phyloP scores from a whole-genome alignment of 768 basidiomycete species.

The Suillus ampliporus region DNA sequence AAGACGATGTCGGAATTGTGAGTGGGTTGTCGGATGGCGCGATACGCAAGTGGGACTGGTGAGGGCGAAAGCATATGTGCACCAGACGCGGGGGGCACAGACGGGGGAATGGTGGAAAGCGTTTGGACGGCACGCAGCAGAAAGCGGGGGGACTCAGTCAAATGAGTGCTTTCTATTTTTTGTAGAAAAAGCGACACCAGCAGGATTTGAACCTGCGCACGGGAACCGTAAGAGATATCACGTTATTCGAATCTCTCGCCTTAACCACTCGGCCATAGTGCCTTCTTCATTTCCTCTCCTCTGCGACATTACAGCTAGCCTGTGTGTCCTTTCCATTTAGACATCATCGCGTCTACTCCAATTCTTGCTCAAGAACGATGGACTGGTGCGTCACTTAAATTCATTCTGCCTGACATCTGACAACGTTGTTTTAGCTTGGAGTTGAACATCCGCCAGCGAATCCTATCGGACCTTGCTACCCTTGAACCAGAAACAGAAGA shows the following conservation, averaged over 20 bases:
- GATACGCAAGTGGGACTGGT: too few species aligned
- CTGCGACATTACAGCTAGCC: not conserved
- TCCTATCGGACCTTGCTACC: conserved; percentile 74
- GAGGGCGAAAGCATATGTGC: too few species aligned
- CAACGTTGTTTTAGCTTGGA: conserved; percentile 58
- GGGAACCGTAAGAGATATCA: conserved; percentile 45
- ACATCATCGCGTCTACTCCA: too few species aligned
- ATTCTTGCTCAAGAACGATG: conserved; percentile 39
- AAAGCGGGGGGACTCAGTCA: too few species aligned
- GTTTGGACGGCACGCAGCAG: too few species aligned
- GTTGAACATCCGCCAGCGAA: conserved; percentile 76
- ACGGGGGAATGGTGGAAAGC: too few species aligned
- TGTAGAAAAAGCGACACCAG: conserved; percentile 45
- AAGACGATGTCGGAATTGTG: too few species aligned
- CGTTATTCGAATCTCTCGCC: conserved; percentile 71
- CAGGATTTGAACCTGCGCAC: conserved; percentile 49
- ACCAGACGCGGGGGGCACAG: too few species aligned
- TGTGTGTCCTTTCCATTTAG: not conserved
- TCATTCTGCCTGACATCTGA: conserved; percentile 14
- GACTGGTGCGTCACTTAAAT: conserved; percentile 49
- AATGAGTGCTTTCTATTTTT: too few species aligned
- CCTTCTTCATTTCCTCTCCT: conserved; percentile 9
- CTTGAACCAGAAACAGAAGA: conserved; percentile 56
- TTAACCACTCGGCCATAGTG: conserved; percentile 81
- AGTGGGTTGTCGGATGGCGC: too few species aligned